Conservation (phyloP, 2,329 filamentous ascomycete genomes). For the Fusarium staphyleae region DNA sequence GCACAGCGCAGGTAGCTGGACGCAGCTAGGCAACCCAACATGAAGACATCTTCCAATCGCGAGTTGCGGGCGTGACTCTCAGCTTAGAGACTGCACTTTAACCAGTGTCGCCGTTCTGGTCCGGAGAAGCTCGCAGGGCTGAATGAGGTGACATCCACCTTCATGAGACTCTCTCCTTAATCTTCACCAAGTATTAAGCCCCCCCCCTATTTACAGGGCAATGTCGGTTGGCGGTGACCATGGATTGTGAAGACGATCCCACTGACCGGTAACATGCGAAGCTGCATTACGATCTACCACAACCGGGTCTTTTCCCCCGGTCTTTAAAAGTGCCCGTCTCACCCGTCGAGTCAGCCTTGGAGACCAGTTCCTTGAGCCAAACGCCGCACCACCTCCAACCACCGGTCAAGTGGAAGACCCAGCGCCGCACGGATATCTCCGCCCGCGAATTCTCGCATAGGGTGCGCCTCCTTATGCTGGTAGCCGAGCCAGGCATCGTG, state of each 20-base stretch:
- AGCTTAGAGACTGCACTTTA: conserved; percentile 27
- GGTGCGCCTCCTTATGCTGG: conserved; percentile 14
- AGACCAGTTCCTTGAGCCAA: conserved; percentile 20
- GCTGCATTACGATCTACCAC: conserved; percentile 18
- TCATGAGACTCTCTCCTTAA: conserved; percentile 11
- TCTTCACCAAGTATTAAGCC: conserved; percentile 4
- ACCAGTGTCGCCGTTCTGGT: conserved; percentile 15
- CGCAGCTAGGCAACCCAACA: conserved; percentile 31
- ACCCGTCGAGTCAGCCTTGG: conserved; percentile 23
- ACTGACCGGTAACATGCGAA: conserved; percentile 16
- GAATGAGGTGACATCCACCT: conserved; percentile 30
- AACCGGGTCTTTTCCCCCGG: conserved; percentile 17
- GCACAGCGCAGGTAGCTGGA: conserved; percentile 29
- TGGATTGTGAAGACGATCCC: conserved; percentile 4
- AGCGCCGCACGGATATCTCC: conserved; percentile 26
- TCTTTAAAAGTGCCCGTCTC: conserved; percentile 20
- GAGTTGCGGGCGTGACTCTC: conserved; percentile 25
- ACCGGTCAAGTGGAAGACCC: conserved; percentile 26
- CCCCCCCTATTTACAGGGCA: conserved; percentile 1
- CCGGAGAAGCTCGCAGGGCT: conserved; percentile 33
- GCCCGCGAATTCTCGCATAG: conserved; percentile 8
- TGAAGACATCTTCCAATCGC: conserved; percentile 30
- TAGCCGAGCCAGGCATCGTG: conserved; percentile 17
- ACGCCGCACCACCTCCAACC: conserved; percentile 26
- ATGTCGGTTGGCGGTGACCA: conserved; percentile 8